phyloP scores from a whole-genome alignment of 257 asterid species.

The Fraxinus excelsior region DNA sequence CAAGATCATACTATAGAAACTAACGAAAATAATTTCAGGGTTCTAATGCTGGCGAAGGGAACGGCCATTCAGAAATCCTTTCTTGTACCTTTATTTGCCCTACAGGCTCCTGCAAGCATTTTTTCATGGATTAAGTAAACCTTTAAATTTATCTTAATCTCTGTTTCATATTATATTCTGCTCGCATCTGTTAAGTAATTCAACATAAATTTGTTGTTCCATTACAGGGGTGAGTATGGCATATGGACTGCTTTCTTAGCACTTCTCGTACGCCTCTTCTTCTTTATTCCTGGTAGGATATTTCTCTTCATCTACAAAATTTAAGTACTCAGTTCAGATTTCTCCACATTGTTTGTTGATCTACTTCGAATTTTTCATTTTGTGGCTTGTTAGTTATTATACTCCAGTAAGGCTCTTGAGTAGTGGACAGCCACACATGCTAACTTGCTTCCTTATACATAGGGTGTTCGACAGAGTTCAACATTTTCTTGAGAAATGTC shows the following conservation, averaged over 20 bases:
- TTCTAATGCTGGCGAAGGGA: slow-evolving; percentile 78
- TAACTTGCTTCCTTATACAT: background rate
- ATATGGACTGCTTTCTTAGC: slow-evolving; percentile 93
- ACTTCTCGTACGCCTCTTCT: slow-evolving; percentile 87
- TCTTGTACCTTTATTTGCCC: slow-evolving; percentile 81
- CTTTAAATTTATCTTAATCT: background rate
- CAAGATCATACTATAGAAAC: background rate
- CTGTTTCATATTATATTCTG: slow-evolving; percentile 6
- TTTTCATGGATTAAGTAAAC: slow-evolving; percentile 88
- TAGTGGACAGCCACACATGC: background rate
- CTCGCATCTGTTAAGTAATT: background rate
- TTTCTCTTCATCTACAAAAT: slow-evolving; percentile 14
- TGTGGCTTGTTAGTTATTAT: background rate
- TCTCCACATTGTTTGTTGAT: background rate
- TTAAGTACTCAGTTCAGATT: background rate
- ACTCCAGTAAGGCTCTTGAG: slow-evolving; percentile 12
- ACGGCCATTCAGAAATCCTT: slow-evolving; percentile 82
- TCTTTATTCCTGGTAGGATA: slow-evolving; percentile 68
- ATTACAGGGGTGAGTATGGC: slow-evolving; percentile 88
- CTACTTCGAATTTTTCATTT: background rate
- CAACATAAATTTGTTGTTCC: slow-evolving; percentile 17
- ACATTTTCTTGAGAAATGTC: background rate
- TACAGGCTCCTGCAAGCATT: slow-evolving; percentile 76
- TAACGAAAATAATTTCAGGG: slow-evolving; percentile 42
- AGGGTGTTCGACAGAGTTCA: background rate